phyloP scores from a whole-genome alignment of 345 rosid genomes.

The Acer campestre region DNA sequence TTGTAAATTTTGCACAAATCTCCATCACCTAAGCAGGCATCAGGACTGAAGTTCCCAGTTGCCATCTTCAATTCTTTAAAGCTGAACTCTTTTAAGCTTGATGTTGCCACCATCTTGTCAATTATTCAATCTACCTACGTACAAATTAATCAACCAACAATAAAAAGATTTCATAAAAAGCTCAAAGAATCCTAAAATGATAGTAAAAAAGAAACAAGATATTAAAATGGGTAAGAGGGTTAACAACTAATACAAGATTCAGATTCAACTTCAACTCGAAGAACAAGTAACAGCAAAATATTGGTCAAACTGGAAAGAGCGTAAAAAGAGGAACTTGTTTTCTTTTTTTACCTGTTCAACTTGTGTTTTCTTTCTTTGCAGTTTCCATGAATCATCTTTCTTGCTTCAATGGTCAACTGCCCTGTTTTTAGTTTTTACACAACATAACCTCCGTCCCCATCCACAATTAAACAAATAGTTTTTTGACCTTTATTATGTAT shows the following conservation, averaged over 20 bases:
- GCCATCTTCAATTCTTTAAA: slow-evolving; percentile 63
- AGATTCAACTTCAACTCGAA: too few species aligned
- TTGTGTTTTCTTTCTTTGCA: too few species aligned
- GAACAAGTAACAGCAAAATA: not conserved
- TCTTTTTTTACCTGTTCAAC: too few species aligned
- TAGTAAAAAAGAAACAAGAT: too few species aligned
- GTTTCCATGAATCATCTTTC: not conserved
- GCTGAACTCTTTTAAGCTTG: not conserved
- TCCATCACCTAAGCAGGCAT: slow-evolving; percentile 76
- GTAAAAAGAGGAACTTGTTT: not conserved
- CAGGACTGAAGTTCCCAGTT: slow-evolving; percentile 62
- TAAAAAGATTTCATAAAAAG: not conserved
- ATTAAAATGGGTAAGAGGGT: too few species aligned
- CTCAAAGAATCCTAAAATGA: too few species aligned
- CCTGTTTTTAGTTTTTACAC: too few species aligned
- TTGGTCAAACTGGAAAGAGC: not conserved
- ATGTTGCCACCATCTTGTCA: slow-evolving; percentile 30
- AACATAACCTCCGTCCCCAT: too few species aligned
- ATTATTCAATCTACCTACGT: slow-evolving; percentile 17
- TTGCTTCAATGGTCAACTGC: too few species aligned
- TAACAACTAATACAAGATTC: too few species aligned
- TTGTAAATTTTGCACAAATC: slow-evolving; percentile 79
- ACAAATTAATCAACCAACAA: not conserved
- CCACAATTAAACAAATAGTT: too few species aligned
- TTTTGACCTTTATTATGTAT: too few species aligned